Percentiles rank a stretch among this genome's conserved stretches.
phyloP scores from a whole-genome alignment of 1,284 basidiomycete genomes.

The Moniliella sp. region DNA sequence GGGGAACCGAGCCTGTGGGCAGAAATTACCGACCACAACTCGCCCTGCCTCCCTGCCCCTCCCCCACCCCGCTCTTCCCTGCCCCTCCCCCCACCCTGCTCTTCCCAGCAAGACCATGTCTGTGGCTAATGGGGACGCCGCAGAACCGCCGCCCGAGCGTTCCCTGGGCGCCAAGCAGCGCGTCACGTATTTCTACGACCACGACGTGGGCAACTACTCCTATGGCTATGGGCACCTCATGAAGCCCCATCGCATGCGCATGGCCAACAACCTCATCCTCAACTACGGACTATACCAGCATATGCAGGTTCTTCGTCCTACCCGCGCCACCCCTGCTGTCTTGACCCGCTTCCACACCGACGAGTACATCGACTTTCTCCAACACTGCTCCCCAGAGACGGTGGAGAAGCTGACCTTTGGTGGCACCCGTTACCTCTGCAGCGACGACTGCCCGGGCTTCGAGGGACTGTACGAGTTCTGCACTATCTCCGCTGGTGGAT shows the following conservation, averaged over 20 bases:
- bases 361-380: conserved; percentile 81
- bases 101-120: too few relatives aligned
- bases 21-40: too few relatives aligned
- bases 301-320: conserved; percentile 70
- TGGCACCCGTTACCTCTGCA: conserved; percentile 21
- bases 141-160: too few relatives aligned
- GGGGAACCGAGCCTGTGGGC: too few relatives aligned
- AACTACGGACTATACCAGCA: conserved; percentile 71
- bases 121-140: too few relatives aligned
- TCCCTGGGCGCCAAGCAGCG: too few relatives aligned
- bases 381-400: conserved; percentile 51
- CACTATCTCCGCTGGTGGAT: conserved; percentile 77
- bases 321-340: conserved; percentile 53
- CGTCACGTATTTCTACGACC: neutral
- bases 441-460: conserved; percentile 87
- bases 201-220: conserved; percentile 58
- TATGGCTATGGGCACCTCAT: conserved; percentile 75
- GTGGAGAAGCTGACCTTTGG: conserved; percentile 44
- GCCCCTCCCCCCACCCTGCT: too few relatives aligned
- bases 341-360: conserved; percentile 92
- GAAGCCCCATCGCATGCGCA: conserved; percentile 50
- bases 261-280: conserved; percentile 66
- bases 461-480: conserved; percentile 94
- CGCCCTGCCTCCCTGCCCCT: too few relatives aligned
- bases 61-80: too few relatives aligned